phyloP scores from a whole-genome alignment of 2,329 filamentous ascomycete genomes.

The Xylaria sp. region DNA sequence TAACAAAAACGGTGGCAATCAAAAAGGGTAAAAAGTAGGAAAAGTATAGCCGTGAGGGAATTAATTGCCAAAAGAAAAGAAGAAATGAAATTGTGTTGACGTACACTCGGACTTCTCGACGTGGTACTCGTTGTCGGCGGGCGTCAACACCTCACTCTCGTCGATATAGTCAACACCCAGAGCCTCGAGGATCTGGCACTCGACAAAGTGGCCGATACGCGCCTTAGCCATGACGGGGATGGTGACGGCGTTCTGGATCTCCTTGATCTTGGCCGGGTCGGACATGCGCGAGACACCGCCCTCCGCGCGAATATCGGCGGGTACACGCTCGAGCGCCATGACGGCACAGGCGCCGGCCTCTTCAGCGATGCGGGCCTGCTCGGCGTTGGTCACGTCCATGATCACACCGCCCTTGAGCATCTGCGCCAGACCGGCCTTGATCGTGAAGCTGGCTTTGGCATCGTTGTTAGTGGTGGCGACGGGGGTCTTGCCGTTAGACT shows the following conservation, averaged over 20 bases:
- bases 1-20: background rate
- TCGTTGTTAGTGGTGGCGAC: conserved; percentile 19
- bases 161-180: conserved; percentile 97
- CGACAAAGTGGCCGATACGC: conserved; percentile 94
- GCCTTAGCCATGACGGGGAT: conserved; percentile 99
- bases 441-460: conserved; percentile 59
- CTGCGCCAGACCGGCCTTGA: conserved; percentile 92
- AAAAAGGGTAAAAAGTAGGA: background rate
- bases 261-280: conserved; percentile 88
- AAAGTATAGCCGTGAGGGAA: background rate
- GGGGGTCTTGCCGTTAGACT: conserved; percentile 13
- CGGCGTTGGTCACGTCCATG: conserved; percentile 95
- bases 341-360: conserved; percentile 93
- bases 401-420: conserved; percentile 99
- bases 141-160: conserved; percentile 95
- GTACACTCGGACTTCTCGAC: conserved; percentile 73
- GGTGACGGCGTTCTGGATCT: conserved; percentile 90
- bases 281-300: conserved; percentile 97
- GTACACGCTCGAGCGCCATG: conserved; percentile 97
- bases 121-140: conserved; percentile 84
- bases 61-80: no score
- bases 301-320: conserved; percentile 87
- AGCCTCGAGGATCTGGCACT: conserved; percentile 96
- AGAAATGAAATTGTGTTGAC: background rate
- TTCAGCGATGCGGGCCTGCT: conserved; percentile 94